These are phyloP conservation scores for Aspergillus texensis DNA, from an alignment of 2,329 filamentous ascomycete genomes.

Conservation along the genomic window DNA sequence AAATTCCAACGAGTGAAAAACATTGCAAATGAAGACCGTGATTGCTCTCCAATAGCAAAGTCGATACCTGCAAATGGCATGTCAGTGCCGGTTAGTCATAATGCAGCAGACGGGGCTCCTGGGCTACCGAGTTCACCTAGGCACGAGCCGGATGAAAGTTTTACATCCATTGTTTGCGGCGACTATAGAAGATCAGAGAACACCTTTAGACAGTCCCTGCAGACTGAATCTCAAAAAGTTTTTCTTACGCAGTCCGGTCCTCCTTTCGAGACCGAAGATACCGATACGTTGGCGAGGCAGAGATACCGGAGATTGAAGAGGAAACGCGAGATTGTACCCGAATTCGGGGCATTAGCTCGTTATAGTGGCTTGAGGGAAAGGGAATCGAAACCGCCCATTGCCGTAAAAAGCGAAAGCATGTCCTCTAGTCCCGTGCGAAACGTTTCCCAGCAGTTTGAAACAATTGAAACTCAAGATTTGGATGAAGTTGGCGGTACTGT, in stretches of 20 bases:
- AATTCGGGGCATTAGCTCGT: neutral
- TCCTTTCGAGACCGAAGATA: constrained; percentile 10
- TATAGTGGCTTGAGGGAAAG: constrained; percentile 6
- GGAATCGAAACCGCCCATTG: constrained; percentile 21
- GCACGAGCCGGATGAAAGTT: neutral
- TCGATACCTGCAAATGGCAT: neutral
- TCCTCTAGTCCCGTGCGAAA: constrained; percentile 36
- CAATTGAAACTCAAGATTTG: constrained; percentile 64
- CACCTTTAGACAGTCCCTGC: neutral
- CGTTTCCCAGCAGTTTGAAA: constrained; percentile 11
- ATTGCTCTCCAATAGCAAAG: neutral
- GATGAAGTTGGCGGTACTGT: constrained; percentile 51
- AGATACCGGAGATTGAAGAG: constrained; percentile 24
- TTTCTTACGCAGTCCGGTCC: constrained; percentile 21
- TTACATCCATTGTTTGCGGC: too few relatives aligned
- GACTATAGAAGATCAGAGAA: neutral
- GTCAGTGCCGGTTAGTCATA: neutral
- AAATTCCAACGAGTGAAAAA: constrained; percentile 30
- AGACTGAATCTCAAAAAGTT: constrained; percentile 8
- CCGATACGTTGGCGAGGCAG: constrained; percentile 2
- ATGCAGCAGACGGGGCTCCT: neutral
- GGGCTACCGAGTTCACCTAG: neutral
- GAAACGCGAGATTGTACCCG: constrained; percentile 16
- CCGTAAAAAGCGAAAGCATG: constrained; percentile 40
- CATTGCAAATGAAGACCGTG: neutral